A percentile compares a stretch with the other conserved stretches of the same genome.
Evolutionary conservation across 2,329 filamentous ascomycete genomes (phyloP).

Genomic region (Elsinoe fawcettii): DNA sequence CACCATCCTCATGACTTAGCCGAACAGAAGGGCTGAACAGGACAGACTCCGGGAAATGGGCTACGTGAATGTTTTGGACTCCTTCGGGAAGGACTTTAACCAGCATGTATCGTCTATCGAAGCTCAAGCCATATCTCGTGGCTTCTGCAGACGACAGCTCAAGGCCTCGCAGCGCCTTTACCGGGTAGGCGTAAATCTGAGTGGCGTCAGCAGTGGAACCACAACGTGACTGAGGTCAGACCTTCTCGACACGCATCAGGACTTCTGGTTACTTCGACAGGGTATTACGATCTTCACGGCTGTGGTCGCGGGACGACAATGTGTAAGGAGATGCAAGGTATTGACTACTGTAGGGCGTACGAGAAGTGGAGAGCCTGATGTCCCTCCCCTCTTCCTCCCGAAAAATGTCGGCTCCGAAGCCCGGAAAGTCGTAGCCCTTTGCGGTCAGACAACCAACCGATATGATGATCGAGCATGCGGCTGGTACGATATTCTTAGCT

Average conservation of each 20-base stretch:
- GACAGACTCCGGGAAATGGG: conserved; percentile 33
- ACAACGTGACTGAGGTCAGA: conserved; percentile 16
- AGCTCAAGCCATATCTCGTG: conserved; percentile 39
- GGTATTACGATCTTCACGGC: too few species aligned
- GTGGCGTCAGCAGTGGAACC: neutral
- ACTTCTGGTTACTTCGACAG: too few species aligned
- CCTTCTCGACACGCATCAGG: conserved; percentile 30
- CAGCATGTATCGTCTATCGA: conserved; percentile 39
- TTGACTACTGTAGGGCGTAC: too few species aligned
- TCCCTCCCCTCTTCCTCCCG: too few species aligned
- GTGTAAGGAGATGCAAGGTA: too few species aligned
- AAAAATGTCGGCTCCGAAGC: too few species aligned
- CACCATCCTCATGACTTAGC: conserved; percentile 24
- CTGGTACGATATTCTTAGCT: too few species aligned
- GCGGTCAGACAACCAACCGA: too few species aligned
- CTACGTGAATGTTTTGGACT: conserved; percentile 37
- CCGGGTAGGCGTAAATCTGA: conserved; percentile 41
- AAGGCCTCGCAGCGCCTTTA: conserved; percentile 39
- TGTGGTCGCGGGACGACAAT: too few species aligned
- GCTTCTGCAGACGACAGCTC: conserved; percentile 33
- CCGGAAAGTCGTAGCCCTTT: too few species aligned
- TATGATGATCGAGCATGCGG: too few species aligned
- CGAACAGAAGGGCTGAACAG: conserved; percentile 35
- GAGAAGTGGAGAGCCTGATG: too few species aligned
- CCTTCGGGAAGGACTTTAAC: conserved; percentile 31